Evolutionary conservation across 257 asterid species (phyloP), one percentile per base, ranked within the genome.

Genomic region (Solanum pennellii): DNA sequence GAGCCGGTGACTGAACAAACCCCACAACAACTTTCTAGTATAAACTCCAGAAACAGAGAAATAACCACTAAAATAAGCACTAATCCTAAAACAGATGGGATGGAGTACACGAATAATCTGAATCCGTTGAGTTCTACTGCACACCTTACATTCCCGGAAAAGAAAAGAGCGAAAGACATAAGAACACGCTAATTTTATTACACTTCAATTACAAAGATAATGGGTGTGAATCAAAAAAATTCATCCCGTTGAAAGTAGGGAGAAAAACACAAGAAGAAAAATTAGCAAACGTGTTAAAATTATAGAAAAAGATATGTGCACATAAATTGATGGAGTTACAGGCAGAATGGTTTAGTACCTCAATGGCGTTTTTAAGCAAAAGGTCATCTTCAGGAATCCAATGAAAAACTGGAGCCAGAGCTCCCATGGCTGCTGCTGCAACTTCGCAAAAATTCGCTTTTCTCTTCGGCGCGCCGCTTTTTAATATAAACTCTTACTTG

Each of bases 311-410:
- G 16, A 39, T 33, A 41, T 12, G 12, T 21, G 59, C 59, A 41
- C 41, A 41, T 23, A 41, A 41, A 41, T 75, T 39, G 20, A 75
- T 8, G 82, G 21, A 41, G 60, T 45, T 45, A 14, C 49, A 12
- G 52, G 39, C 82, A n/a, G 52, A 41, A 20, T 42, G 42, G 20
- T 18, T 47, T 18, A 5, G 68, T 88, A 96, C 98, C 98, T 96
- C 96, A 29, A 93, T 88, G 89, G 98, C 92, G 89, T 90, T 91
- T 83, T 85, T 94, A 21, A 96, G 97, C 90, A 94, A 73, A 56
- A 94, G 85, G 87, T 96, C 98, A 89, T 94, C 98, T 83, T 90
- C 90, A 2, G 97, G 94, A 87, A 88, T 87, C 98, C 98, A 96
- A 82, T 31, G 84, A 73, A 39, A 41, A 60, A 31, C 9, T 42